Base-by-base conservation (phyloP, 2,329 filamentous ascomycete genomes). In the Pseudocercospora macadamiae region DNA sequence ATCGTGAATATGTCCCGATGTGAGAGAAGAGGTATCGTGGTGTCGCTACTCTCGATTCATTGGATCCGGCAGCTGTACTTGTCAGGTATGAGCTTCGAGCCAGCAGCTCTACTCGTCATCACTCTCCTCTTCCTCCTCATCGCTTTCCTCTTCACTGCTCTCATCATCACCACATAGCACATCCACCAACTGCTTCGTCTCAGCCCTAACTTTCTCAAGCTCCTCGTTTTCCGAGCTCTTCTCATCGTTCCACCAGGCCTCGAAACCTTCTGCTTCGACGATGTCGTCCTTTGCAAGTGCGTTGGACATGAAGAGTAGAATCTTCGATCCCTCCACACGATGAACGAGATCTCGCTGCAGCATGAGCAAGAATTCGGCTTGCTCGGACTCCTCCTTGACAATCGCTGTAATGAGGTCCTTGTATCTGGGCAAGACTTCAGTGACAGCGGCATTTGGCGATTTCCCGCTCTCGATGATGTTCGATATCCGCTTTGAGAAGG, bases 161-260 rank as follows among this genome's bases (percentile, higher is more conserved):
- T 88, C 87, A 49, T 88, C 86, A 71, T 92, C 88, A 70, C 89
- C 89, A 67, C 93, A 75, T 86, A 93, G 91, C 48, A 75, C 76
- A 69, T 96, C 90, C 44, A 97, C 87, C 73, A 97, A 85, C 53
- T 87, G 86, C 68, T 86, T 82, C 58, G 90, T 91, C 77, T 89
- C 89, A 61, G 84, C 84, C 72, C 88, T 87, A 14, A 97, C 85
- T 51, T 78, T 83, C 59, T 76, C 76, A 87, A 97, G 85, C 54
- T 84, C 83, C 55, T 89, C 88, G 12, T 81, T 86, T 55, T 86
- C 86, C 21, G 77, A 82, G 4, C 89, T 88, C 69, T 87, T 81
- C 75, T 83, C 81, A 73, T 96, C 89, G 18, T 81, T 84, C 93
- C 93, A 97, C 95, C 95, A 99, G 48, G 84, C 83, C 68, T 93